Evolutionary conservation across 495 filamentous ascomycete species (phyloP), one percentile per base, ranked within the genome.

Genomic region (Penicillium psychrofluorescens): DNA sequence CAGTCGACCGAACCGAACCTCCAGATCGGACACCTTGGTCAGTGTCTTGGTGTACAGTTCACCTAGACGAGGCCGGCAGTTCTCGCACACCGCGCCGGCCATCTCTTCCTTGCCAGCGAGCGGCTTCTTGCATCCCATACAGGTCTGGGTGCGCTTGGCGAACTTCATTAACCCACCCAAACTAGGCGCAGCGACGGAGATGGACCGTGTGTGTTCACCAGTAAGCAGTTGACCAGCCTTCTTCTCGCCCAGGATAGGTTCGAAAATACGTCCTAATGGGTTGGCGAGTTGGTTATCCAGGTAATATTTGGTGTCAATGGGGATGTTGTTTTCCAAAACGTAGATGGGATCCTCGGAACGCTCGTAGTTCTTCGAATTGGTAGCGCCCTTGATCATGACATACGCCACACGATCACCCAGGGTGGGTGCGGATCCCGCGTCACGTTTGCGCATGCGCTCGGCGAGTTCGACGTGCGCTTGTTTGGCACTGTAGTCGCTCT

Each of bases 241-340:
- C 55, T 86, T 87, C 62, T 95, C 90, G 8, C 92, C 92, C 4
- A 97, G 71, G 42, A 97, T 96, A 30, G 91, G 90, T 58, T 97
- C 92, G 74, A 99, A 99, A 59, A 99, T 99, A 57, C 92, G 81
- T 7, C 83, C 82, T 0, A 99, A 75, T 0, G 92, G 92, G 57
- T 96, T 96, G 7, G 92, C 83, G 6, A 99, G 84, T 64, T 99
- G 92, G 62, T 99, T 97, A 54, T 97, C 94, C 7, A 99, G 83
- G 61, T 99, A 99, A 71, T 99, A 99, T 61, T 86, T 95, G 2
- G 94, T 96, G 66, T 99, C 92, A 58, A 99, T 92, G 11, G 92
- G 94, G 36, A 99, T 77, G 53, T 96, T 97, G 75, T 99, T 85
- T 59, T 99, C 92, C 1, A 99, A 77, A 8, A 99, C 92, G 66